Base-by-base conservation (phyloP, 2,329 filamentous ascomycete species). In the Penicillium sp. region DNA sequence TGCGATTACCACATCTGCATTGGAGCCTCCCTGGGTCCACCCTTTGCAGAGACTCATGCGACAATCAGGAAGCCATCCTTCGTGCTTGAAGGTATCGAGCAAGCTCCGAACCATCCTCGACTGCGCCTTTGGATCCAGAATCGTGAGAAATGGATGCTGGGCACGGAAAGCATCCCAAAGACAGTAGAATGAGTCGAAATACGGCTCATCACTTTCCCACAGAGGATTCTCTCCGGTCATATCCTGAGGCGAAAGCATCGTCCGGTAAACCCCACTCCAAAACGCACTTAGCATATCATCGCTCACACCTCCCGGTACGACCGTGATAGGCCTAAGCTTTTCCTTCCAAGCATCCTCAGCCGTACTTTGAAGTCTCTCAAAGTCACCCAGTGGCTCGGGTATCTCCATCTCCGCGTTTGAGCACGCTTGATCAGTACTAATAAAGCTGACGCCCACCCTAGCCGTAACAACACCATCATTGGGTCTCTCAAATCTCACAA, bases 221-320 rank as follows among this genome's bases (percentile, higher is more conserved):
- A 84, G 67, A 2, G 85, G 85, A 58, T 90, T 90, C 68, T 90
- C 87, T 1, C 85, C 85, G 0, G 87, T 89, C 63, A 88, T 87
- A 63, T 90, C 87, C 63, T 89, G 86, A 3, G 87, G 87, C 51
- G 83, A 86, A 55, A 89, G 82, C 83, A 89, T 85, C 2, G 84
- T 84, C n/a, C 87, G 78, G 67, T 90, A 90, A 24, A 87, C 79
- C 3, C 87, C 87, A 51, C 84, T 87, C 78, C 87, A 90, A 61
- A 90, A 88, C 22, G 71, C 83, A 46, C 84, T 74, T 1, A 86
- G 67, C 0, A 81, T 78, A 21, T 77, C 69, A 58, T 82, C 76
- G 1, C 84, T 82, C 3, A 76, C 75, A 14, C 83, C 81, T 0
- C 81, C 76, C 0, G 79, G 71, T 14, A 82, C 81, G 3, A 89